A percentile compares a stretch with the other conserved stretches of the same genome.
These are phyloP conservation scores for Botrytis porri DNA, from an alignment of 2,329 filamentous ascomycete species.

Conservation along the genomic window DNA sequence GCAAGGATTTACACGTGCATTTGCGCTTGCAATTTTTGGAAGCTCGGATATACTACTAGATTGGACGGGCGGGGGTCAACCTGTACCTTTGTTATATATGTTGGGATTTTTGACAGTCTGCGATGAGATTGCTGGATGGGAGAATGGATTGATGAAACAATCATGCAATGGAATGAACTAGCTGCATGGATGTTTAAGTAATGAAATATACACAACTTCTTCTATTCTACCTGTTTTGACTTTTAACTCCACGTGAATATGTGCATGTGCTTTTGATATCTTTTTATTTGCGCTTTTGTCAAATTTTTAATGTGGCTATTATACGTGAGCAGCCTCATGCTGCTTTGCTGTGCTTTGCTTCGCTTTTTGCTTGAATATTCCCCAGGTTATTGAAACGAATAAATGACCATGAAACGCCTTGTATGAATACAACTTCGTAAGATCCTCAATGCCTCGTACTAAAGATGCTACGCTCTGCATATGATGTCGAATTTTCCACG, in stretches of 20 bases:
- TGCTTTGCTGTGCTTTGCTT: neutral
- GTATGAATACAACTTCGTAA: constrained; percentile 10
- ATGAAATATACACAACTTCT: constrained; percentile 9
- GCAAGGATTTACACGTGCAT: neutral
- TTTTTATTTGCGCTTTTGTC: constrained; percentile 4
- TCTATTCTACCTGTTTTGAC: neutral
- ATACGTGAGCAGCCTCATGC: constrained; percentile 1
- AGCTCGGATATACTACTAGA: constrained; percentile 14
- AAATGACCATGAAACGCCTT: constrained; percentile 20
- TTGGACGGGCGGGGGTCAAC: constrained; percentile 15
- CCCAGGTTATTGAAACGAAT: constrained; percentile 1
- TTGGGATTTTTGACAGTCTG: neutral
- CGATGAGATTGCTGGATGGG: neutral
- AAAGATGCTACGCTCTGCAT: neutral
- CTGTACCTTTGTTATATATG: constrained; percentile 13
- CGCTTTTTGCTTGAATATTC: neutral
- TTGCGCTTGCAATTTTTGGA: constrained; percentile 6
- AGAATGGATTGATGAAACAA: neutral
- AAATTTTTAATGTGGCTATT: neutral
- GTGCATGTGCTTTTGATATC: neutral
- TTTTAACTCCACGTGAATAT: neutral
- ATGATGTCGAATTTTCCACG: neutral
- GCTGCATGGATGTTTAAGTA: neutral
- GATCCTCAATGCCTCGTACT: neutral
- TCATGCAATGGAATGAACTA: neutral